Percentiles rank a stretch among this genome's conserved stretches.
Evolutionary conservation across 2,329 filamentous ascomycete species (phyloP).

Genomic region (Neurospora sp.): DNA sequence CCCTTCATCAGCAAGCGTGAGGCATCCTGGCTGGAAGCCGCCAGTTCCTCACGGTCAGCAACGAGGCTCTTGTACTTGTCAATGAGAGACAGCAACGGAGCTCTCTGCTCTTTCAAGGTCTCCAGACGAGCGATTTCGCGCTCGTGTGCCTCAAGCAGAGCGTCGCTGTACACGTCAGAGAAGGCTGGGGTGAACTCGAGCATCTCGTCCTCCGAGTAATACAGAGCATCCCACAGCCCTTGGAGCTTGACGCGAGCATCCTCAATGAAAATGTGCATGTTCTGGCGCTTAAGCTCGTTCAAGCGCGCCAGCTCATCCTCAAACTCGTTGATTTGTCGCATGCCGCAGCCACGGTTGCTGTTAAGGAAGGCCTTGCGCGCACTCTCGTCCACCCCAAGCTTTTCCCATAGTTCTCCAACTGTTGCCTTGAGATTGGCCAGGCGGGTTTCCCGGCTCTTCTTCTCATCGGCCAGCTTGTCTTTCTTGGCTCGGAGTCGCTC

Average conservation of each 20-base stretch:
- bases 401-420: constrained; percentile 85
- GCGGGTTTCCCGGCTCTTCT: constrained; percentile 42
- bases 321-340: constrained; percentile 90
- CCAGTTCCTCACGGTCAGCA: constrained; percentile 75
- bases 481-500: constrained; percentile 60
- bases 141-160: constrained; percentile 88
- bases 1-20: constrained; percentile 86
- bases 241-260: constrained; percentile 85
- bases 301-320: constrained; percentile 80
- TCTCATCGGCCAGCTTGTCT: constrained; percentile 81
- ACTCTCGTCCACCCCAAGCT: constrained; percentile 69
- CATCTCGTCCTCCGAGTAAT: constrained; percentile 98
- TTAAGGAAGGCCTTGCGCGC: constrained; percentile 82
- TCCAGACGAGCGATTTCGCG: constrained; percentile 78
- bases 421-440: constrained; percentile 44
- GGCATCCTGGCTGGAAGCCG: constrained; percentile 87
- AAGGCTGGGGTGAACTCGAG: constrained; percentile 95
- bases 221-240: constrained; percentile 88
- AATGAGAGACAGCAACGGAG: constrained; percentile 70
- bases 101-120: constrained; percentile 73
- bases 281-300: constrained; percentile 89
- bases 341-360: constrained; percentile 78
- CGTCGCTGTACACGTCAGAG: constrained; percentile 94
- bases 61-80: constrained; percentile 77
- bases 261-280: constrained; percentile 91